Percentiles rank a stretch among this genome's conserved stretches.
These are phyloP conservation scores for Pichia sp. DNA, from an alignment of 1,139 yeast genomes.

Conservation along the genomic window DNA sequence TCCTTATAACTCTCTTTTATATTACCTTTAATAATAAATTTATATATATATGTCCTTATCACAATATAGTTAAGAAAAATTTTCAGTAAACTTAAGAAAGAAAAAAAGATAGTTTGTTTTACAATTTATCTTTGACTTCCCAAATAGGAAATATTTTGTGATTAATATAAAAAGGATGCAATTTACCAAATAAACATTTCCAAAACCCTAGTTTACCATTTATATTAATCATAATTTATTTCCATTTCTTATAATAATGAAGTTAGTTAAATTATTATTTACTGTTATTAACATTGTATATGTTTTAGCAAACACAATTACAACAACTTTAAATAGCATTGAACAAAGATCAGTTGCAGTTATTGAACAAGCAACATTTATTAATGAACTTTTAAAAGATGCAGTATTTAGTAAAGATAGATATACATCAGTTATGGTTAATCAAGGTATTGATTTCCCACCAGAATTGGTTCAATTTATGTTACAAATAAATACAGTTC, in stretches of 20 bases:
- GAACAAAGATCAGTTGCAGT: conserved; percentile 28
- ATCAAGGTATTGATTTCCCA: conserved; percentile 30
- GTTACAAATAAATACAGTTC: conserved; percentile 21
- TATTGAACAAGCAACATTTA: conserved; percentile 26
- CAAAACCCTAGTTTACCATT: no score
- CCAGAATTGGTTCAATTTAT: conserved; percentile 30
- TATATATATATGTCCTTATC: no score
- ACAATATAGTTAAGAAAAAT: no score
- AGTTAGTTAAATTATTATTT: neutral
- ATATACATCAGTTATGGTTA: conserved; percentile 30
- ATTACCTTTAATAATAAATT: no score
- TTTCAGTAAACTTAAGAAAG: no score
- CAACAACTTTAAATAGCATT: conserved; percentile 19
- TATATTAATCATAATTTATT: neutral
- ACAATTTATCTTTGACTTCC: conserved; percentile 12
- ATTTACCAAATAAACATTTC: no score
- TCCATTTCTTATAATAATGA: neutral
- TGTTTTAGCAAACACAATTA: neutral
- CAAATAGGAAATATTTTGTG: conserved; percentile 9
- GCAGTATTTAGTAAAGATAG: conserved; percentile 23
- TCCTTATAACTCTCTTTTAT: no score
- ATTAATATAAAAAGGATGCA: neutral
- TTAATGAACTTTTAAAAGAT: conserved; percentile 30
- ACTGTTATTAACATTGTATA: neutral
- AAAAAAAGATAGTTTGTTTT: conserved; percentile 3